Percentiles rank a stretch among this genome's conserved stretches.
Conservation (phyloP, 306 rosid genomes). For the Vigna hirtella region DNA sequence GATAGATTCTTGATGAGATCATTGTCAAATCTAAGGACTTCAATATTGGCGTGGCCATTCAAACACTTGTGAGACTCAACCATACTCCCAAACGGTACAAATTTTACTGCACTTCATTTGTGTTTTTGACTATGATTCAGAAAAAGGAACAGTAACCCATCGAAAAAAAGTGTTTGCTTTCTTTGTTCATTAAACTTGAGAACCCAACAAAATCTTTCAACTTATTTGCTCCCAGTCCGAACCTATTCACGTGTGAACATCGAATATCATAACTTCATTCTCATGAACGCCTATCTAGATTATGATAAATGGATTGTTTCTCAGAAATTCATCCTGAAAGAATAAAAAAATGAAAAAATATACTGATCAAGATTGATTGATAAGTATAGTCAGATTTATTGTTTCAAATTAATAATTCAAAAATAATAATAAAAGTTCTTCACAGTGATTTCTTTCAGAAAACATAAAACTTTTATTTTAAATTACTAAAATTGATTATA, state of each 20-base stretch:
- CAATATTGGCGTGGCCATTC: slow-evolving; percentile 69
- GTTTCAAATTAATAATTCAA: too few species aligned
- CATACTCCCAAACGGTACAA: slow-evolving; percentile 44
- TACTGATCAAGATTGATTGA: too few species aligned
- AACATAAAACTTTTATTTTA: too few species aligned
- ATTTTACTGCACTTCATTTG: slow-evolving; percentile 58
- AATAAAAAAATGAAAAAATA: too few species aligned
- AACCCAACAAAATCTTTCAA: slow-evolving; percentile 19
- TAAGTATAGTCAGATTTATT: too few species aligned
- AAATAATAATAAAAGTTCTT: too few species aligned
- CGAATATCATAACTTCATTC: background rate
- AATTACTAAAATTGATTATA: too few species aligned
- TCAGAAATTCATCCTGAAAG: too few species aligned
- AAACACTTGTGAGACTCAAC: slow-evolving; percentile 53
- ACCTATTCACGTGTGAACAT: slow-evolving; percentile 6
- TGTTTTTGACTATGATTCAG: slow-evolving; percentile 55
- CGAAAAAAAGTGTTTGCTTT: slow-evolving; percentile 48
- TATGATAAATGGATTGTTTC: too few species aligned
- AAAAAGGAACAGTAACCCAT: slow-evolving; percentile 56
- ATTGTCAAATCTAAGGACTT: slow-evolving; percentile 59
- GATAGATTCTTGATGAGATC: slow-evolving; percentile 72
- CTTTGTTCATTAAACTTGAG: slow-evolving; percentile 40
- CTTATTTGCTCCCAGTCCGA: background rate
- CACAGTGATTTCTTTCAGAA: too few species aligned
- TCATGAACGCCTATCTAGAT: background rate